These are phyloP conservation scores for Coemansia sp. DNA, from an alignment of 192 early-diverging fungal genomes.

Conservation along the genomic window DNA sequence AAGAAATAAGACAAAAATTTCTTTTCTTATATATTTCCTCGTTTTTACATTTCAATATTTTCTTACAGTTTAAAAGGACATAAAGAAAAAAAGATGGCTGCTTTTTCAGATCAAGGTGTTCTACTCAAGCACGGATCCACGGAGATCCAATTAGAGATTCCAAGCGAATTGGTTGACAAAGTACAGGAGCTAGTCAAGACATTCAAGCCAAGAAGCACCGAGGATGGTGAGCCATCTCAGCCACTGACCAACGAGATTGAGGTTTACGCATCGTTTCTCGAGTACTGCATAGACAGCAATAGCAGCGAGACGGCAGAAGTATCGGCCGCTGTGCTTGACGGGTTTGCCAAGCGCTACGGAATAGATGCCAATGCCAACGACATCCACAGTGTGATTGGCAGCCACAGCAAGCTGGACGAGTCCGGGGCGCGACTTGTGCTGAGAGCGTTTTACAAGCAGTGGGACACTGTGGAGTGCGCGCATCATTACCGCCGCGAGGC, in stretches of 20 bases:
- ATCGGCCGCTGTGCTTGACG: constrained; percentile 6
- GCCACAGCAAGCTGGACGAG: constrained; percentile 8
- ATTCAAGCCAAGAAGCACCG: background rate
- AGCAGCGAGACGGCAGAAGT: background rate
- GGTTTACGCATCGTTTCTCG: constrained; percentile 13
- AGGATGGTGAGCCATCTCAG: background rate
- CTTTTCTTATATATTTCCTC: background rate
- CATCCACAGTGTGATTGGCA: constrained; percentile 18
- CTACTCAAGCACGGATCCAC: background rate
- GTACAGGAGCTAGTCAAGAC: background rate
- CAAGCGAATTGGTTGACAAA: background rate
- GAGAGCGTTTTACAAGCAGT: constrained; percentile 22
- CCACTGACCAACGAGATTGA: constrained; percentile 6
- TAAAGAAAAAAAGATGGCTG: background rate
- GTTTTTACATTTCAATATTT: background rate
- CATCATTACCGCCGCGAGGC: background rate
- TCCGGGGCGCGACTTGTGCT: constrained; percentile 12
- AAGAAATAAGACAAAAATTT: background rate
- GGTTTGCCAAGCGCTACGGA: background rate
- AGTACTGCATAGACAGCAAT: constrained; percentile 5
- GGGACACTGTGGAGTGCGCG: constrained; percentile 1
- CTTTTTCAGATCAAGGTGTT: background rate
- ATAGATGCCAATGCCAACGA: background rate
- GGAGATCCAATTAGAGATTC: background rate
- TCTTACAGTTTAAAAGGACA: background rate